A percentile compares a stretch with the other conserved stretches of the same genome.
Evolutionary conservation across 164 flowering plant genomes (phyloP).

Genomic region (Aristolochia contorta): DNA sequence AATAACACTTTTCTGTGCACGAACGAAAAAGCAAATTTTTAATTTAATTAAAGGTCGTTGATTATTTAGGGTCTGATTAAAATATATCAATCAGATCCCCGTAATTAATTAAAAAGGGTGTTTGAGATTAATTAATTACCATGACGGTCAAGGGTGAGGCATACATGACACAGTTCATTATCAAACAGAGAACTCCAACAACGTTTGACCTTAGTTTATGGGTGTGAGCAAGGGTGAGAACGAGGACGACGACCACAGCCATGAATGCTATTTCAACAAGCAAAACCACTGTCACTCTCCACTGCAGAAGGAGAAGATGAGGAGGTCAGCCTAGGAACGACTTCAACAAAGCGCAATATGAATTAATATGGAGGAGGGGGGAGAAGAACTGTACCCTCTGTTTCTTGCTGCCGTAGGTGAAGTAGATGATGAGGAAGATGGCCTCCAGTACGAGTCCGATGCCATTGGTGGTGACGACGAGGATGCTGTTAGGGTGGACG

Average conservation of each 20-base stretch:
- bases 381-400: conserved; percentile 28
- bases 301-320: conserved; percentile 5
- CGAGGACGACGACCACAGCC: conserved; percentile 13
- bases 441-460: conserved; percentile 25
- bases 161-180: conserved; percentile 55
- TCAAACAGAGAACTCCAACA: conserved; percentile 42
- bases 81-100: too few relatives aligned
- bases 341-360: too few relatives aligned
- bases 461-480: conserved; percentile 34
- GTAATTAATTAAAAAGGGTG: background rate
- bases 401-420: conserved; percentile 13
- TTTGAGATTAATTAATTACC: conserved; percentile 4
- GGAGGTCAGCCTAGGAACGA: background rate
- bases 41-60: too few relatives aligned
- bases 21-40: background rate
- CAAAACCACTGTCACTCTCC: conserved; percentile 8
- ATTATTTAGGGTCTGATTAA: too few relatives aligned
- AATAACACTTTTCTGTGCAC: conserved; percentile 45
- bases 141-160: conserved; percentile 36
- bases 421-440: conserved; percentile 18
- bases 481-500: conserved; percentile 35
- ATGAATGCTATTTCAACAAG: conserved; percentile 18
- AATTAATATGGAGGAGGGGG: background rate
- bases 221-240: conserved; percentile 21
- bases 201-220: conserved; percentile 20